Conservation (phyloP, 805 yeast genomes). For the Saturnispora mendoncae region DNA sequence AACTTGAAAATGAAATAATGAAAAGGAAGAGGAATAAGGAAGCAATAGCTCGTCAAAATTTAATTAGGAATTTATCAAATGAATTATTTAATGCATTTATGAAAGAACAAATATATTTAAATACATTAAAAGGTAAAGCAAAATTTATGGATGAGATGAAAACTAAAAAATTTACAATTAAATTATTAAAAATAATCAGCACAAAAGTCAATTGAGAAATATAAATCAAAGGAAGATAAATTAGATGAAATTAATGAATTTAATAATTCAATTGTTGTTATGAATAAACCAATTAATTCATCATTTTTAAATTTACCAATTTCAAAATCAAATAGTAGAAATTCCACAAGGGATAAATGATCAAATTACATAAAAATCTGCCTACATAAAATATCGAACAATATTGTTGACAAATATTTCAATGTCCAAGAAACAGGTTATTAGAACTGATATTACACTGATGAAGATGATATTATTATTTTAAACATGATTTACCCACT, state of each 20-base stretch:
- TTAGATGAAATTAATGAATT: conserved; percentile 30
- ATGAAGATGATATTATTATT: too few species aligned
- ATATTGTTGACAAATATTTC: too few species aligned
- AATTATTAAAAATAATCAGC: conserved; percentile 28
- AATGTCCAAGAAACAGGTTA: too few species aligned
- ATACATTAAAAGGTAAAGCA: conserved; percentile 38
- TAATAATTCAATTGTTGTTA: conserved; percentile 14
- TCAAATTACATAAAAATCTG: neutral
- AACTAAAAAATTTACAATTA: conserved; percentile 28
- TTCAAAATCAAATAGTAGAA: neutral
- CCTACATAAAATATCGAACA: too few species aligned
- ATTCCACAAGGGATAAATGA: neutral
- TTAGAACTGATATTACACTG: too few species aligned
- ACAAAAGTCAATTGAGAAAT: conserved; percentile 16
- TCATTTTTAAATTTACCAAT: neutral
- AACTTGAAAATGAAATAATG: neutral
- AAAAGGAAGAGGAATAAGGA: conserved; percentile 13
- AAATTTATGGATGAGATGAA: conserved; percentile 27
- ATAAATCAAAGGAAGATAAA: conserved; percentile 30
- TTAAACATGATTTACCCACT: too few species aligned
- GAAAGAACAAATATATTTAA: conserved; percentile 43
- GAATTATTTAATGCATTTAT: conserved; percentile 56
- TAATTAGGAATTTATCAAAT: conserved; percentile 28
- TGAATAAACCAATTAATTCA: neutral
- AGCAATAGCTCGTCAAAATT: conserved; percentile 25